Percentiles rank a stretch among this genome's conserved stretches.
These are phyloP conservation scores for Actinomucor elegans DNA, from an alignment of 371 early-diverging fungal species.

Conservation along the genomic window DNA sequence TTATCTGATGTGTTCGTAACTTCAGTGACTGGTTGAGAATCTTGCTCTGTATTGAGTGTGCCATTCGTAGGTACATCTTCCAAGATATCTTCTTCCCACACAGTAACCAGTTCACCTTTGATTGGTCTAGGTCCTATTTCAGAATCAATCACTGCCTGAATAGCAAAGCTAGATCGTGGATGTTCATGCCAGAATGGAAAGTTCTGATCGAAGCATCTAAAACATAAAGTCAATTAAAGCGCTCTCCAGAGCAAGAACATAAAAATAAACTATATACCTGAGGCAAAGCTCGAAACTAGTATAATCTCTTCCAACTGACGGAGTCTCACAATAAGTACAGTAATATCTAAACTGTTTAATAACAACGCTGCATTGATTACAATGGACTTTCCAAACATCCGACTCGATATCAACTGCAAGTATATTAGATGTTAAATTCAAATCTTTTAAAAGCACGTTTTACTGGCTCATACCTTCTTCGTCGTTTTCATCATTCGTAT, in stretches of 20 bases:
- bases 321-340: slow-evolving; percentile 82
- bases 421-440: background rate
- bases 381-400: slow-evolving; percentile 57
- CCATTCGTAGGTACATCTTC: slow-evolving; percentile 35
- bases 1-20: too few relatives aligned
- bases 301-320: slow-evolving; percentile 59
- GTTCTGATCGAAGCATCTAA: slow-evolving; percentile 72
- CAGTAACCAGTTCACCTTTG: slow-evolving; percentile 60
- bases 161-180: slow-evolving; percentile 76
- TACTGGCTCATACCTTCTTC: slow-evolving; percentile 21
- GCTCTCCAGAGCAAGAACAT: background rate
- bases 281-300: slow-evolving; percentile 74
- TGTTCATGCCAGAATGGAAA: slow-evolving; percentile 80
- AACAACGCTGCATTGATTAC: slow-evolving; percentile 60
- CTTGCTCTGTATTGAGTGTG: too few relatives aligned
- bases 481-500: slow-evolving; percentile 14
- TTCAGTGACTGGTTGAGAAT: too few relatives aligned
- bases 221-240: background rate
- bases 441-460: background rate
- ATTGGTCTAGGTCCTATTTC: slow-evolving; percentile 50
- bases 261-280: slow-evolving; percentile 25
- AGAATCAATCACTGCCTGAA: slow-evolving; percentile 62
- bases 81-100: slow-evolving; percentile 64
- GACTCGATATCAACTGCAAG: slow-evolving; percentile 23
- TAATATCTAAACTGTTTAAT: slow-evolving; percentile 73